Base-by-base conservation (phyloP, 768 basidiomycete species). In the Chalciporus piperatus region DNA sequence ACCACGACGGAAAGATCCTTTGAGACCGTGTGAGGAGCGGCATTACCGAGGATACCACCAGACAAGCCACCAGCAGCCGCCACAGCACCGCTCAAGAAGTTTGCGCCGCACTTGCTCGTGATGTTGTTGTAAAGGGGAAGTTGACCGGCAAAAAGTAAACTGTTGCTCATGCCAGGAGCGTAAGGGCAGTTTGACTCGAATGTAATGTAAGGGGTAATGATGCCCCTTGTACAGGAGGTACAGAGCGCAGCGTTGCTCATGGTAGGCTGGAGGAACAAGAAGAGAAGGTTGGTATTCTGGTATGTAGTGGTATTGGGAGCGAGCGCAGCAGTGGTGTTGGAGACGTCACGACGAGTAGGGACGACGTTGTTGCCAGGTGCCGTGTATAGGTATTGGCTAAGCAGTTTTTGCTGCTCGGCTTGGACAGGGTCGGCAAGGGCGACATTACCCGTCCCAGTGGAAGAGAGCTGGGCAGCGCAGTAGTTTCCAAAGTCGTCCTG, bases 171-270 rank as follows among this genome's bases (percentile, higher is more conserved):
- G 45, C 96, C 93, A 25, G 87, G 81, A 8, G 79, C 89, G 68
- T 92, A 98, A 1, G 87, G 87, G 40, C 74, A 71, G 50, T 68
- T 67, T 38, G 82, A 79, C 72, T 94, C 89, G 69, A 81, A 95
- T 50, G 73, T 69, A 69, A 91, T 84, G 78, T 90, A 99, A 9
- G 83, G 58, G 2, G 82, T 80, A 58, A 98, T 65, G 64, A 94
- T 73, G 56, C 78, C 79, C 66, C 87, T 82, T 12, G 90, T 84
- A 83, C 96, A 98, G 13, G 84, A 59, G 2, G 78, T 84, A 83
- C 96, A 98, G 40, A 97, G 84, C 20, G 69, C 47, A 23, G 68
- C 59, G n/a, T 74, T 67, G 23, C 77, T 33, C 63, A 80, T 70
- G 54, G 60, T 55, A 41, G 87, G 74, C 25, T 76, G 66, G 63